A percentile compares a stretch with the other conserved stretches of the same genome.
Conservation (phyloP, 306 rosid species). For the Pueraria montana region DNA sequence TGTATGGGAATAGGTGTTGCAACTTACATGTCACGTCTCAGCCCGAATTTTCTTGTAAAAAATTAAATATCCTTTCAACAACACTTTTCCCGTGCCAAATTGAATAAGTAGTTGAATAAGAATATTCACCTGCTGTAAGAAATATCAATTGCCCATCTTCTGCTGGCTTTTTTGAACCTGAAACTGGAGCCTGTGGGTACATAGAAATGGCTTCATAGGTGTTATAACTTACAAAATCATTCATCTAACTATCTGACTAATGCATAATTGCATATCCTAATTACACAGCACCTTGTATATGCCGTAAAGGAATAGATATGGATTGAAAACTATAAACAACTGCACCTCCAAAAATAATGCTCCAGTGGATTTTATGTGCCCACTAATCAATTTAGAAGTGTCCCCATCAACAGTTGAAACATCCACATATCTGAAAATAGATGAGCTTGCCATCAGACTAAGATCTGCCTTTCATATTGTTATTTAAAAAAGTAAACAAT, state of each 20-base stretch:
- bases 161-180: conserved; percentile 97
- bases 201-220: conserved; percentile 36
- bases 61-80: background rate
- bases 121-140: conserved; percentile 85
- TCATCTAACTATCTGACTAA: conserved; percentile 27
- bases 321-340: conserved; percentile 4
- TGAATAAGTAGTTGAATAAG: conserved; percentile 35
- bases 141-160: conserved; percentile 96
- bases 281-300: background rate
- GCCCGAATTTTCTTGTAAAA: background rate
- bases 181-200: conserved; percentile 89
- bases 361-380: conserved; percentile 74
- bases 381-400: conserved; percentile 78
- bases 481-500: conserved; percentile 11
- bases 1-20: background rate
- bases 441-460: conserved; percentile 37
- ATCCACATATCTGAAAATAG: conserved; percentile 83
- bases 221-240: conserved; percentile 30
- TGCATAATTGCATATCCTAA: conserved; percentile 35
- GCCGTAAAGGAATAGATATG: conserved; percentile 19
- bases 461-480: conserved; percentile 6
- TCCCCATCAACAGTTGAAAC: conserved; percentile 90
- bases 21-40: conserved; percentile 12
- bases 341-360: conserved; percentile 91
- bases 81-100: conserved; percentile 29